phyloP scores from a whole-genome alignment of 2,329 filamentous ascomycete genomes.

The Neurospora sp. region DNA sequence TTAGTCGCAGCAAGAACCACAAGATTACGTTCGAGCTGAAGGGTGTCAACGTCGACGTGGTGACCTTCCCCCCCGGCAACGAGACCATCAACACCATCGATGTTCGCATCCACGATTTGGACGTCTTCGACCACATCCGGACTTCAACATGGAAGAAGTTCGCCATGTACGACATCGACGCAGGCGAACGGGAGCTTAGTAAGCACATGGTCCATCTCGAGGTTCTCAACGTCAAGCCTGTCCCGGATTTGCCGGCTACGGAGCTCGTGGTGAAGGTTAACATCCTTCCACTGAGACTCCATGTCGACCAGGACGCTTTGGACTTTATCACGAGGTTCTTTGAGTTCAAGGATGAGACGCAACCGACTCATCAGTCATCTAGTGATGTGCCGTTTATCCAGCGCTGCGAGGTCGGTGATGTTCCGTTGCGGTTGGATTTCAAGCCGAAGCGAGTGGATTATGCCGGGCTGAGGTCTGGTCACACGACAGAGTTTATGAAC shows the following conservation, averaged over 20 bases:
- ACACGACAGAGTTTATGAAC: conserved; percentile 98
- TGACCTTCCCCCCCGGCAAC: conserved; percentile 66
- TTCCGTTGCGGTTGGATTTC: conserved; percentile 82
- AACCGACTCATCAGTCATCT: conserved; percentile 43
- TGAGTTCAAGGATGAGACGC: conserved; percentile 80
- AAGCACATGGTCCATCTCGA: conserved; percentile 87
- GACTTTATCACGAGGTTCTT: conserved; percentile 98
- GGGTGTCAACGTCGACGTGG: conserved; percentile 71
- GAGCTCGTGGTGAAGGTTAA: conserved; percentile 77
- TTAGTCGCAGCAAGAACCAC: conserved; percentile 79
- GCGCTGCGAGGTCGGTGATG: conserved; percentile 73
- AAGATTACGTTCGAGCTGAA: conserved; percentile 93
- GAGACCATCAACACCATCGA: conserved; percentile 86
- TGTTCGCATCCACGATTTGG: conserved; percentile 69
- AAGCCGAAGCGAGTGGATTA: conserved; percentile 99
- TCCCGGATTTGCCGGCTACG: conserved; percentile 73
- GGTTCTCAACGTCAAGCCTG: conserved; percentile 76
- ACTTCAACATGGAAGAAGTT: conserved; percentile 99
- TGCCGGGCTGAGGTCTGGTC: conserved; percentile 79
- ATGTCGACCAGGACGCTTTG: conserved; percentile 94
- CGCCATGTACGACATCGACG: conserved; percentile 82
- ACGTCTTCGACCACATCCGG: conserved; percentile 88
- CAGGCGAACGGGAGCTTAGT: conserved; percentile 74
- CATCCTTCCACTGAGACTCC: conserved; percentile 74
- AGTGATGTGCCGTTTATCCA: conserved; percentile 81